Evolutionary conservation across 169 alveolate genomes (phyloP).

Genomic region (Babesia divergens): DNA sequence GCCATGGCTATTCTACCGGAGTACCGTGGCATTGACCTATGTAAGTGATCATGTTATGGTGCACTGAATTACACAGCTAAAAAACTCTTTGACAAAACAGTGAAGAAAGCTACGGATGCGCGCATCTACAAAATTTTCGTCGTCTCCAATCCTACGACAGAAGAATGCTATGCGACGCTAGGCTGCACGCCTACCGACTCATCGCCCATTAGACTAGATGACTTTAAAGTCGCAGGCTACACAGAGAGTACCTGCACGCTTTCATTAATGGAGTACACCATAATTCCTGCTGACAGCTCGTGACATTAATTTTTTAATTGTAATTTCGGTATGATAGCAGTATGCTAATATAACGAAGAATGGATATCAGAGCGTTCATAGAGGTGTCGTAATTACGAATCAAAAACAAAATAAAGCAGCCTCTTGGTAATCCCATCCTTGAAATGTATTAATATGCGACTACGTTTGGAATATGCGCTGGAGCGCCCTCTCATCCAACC

Average conservation of each 20-base stretch:
- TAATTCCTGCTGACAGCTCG: neutral
- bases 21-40: conserved; percentile 42
- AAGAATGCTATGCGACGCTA: neutral
- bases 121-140: conserved; percentile 31
- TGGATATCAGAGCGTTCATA: too few relatives aligned
- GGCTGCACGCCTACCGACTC: conserved; percentile 16
- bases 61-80: neutral
- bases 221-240: neutral
- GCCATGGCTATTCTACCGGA: conserved; percentile 32
- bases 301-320: too few relatives aligned
- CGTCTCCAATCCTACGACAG: conserved; percentile 17
- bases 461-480: too few relatives aligned
- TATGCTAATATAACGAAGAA: too few relatives aligned
- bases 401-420: too few relatives aligned
- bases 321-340: too few relatives aligned
- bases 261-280: conserved; percentile 15
- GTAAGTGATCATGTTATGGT: conserved; percentile 1
- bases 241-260: neutral
- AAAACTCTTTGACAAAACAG: conserved; percentile 38
- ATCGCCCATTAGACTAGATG: neutral
- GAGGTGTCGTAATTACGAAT: too few relatives aligned
- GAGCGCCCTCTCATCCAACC: neutral
- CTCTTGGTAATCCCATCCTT: too few relatives aligned
- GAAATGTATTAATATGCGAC: too few relatives aligned
- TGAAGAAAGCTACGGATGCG: conserved; percentile 44